Base-by-base conservation (phyloP, 2,329 filamentous ascomycete species). In the Fusarium luffae region DNA sequence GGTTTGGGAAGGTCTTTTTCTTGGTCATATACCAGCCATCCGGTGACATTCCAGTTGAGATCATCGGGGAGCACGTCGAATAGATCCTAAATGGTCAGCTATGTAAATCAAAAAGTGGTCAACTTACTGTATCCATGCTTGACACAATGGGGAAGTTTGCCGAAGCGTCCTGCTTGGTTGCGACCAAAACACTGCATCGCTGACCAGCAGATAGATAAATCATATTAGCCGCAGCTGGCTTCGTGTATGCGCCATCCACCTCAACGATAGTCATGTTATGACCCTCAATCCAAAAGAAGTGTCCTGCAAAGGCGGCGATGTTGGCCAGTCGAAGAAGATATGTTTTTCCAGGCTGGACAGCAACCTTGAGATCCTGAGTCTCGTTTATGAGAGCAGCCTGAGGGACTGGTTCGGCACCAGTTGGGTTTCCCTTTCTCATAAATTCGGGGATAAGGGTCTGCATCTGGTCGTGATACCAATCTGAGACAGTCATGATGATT, bases 381-480 rank as follows among this genome's bases (percentile, higher is more conserved):
- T 94, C 92, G 71, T 94, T 93, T 76, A 93, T 85, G 40, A 94
- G 82, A 4, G 89, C 88, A 2, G 89, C 82, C 46, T 93, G 81
- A 0, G 92, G 92, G 0, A 93, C 84, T 0, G 91, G 90, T 72
- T 92, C 86, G 2, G 86, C 86, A 23, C 86, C 86, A 0, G 83
- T 86, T 2, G 86, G 86, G 71, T 89, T 89, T 57, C 75, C 77
- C 69, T 87, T 86, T 74, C 76, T 82, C 73, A 88, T 79, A 78
- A 88, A 88, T 16, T 68, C 64, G 0, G 79, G 77, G 7, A 86
- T 79, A 50, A 89, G 76, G 7, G 79, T 76, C 14, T 79, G 74
- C 79, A 88, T 86, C 66, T 85, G 79, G 25, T 86, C 83, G 68
- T 93, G 90, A 73, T 93, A 93, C 90, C 90, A 86, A 76, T 93